These are phyloP conservation scores for Daldinia bambusicola DNA, from an alignment of 495 filamentous ascomycete species.

Conservation along the genomic window DNA sequence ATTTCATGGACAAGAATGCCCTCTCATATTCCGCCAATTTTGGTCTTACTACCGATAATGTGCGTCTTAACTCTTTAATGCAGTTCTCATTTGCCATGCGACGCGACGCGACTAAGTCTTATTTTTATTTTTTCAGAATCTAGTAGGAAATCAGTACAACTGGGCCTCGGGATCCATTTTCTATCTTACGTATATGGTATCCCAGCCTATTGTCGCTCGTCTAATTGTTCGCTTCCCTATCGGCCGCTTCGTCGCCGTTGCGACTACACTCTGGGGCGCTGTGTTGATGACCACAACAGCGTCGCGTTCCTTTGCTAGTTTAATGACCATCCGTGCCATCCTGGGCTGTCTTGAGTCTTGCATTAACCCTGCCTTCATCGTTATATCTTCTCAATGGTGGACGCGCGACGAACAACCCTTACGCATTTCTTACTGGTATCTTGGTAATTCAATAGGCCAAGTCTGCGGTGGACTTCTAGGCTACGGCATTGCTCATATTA, in stretches of 20 bases:
- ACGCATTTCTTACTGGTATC: constrained; percentile 61
- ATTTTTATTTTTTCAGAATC: constrained; percentile 50
- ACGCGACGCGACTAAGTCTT: constrained; percentile 55
- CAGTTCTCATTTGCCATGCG: neutral
- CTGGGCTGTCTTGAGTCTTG: constrained; percentile 62
- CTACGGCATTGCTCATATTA: constrained; percentile 58
- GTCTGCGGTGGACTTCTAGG: constrained; percentile 58
- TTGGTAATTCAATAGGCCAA: constrained; percentile 61
- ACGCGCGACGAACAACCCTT: constrained; percentile 62
- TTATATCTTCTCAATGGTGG: constrained; percentile 63
- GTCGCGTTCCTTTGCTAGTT: constrained; percentile 52
- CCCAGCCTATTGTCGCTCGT: constrained; percentile 67
- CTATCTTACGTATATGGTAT: constrained; percentile 63
- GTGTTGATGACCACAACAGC: constrained; percentile 56
- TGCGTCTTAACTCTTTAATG: constrained; percentile 4
- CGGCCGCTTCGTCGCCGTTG: constrained; percentile 61
- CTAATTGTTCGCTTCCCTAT: constrained; percentile 70
- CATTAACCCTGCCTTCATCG: constrained; percentile 60
- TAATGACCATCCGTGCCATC: constrained; percentile 59
- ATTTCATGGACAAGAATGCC: constrained; percentile 69
- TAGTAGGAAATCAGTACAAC: constrained; percentile 60
- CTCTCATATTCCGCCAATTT: constrained; percentile 60
- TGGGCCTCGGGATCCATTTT: constrained; percentile 64
- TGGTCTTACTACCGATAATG: constrained; percentile 31
- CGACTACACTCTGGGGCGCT: constrained; percentile 57